A percentile compares a stretch with the other conserved stretches of the same genome.
phyloP scores from a whole-genome alignment of 208 protist genomes.

The Herpetomonas tarakana region DNA sequence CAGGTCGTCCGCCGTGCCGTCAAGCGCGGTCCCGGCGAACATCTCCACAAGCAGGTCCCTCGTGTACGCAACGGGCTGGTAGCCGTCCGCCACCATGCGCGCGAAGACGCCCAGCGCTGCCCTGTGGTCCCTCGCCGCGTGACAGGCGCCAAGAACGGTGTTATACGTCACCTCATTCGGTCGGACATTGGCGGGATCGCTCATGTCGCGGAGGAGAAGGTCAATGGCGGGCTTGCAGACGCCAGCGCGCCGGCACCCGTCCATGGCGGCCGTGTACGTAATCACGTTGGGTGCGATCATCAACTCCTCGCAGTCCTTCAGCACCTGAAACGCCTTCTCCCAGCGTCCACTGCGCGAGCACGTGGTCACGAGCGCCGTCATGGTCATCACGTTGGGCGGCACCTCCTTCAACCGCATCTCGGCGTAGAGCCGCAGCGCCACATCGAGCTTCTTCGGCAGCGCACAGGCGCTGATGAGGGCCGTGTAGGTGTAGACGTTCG shows the following conservation, averaged over 20 bases:
- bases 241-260: constrained; percentile 74
- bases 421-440: constrained; percentile 66
- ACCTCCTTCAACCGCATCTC: constrained; percentile 73
- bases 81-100: constrained; percentile 75
- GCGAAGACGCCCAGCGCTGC: constrained; percentile 73
- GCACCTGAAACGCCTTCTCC: constrained; percentile 65
- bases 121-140: constrained; percentile 35
- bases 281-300: constrained; percentile 80
- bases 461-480: constrained; percentile 76
- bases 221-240: constrained; percentile 60
- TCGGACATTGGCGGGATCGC: constrained; percentile 40
- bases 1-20: constrained; percentile 64
- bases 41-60: constrained; percentile 38
- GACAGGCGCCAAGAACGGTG: constrained; percentile 70
- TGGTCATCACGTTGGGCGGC: constrained; percentile 76
- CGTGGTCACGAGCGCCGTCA: constrained; percentile 66
- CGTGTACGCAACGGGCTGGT: constrained; percentile 72
- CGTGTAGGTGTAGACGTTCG: constrained; percentile 91
- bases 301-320: constrained; percentile 76
- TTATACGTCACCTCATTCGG: constrained; percentile 90
- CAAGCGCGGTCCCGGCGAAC: constrained; percentile 52
- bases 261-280: constrained; percentile 89
- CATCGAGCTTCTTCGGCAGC: constrained; percentile 37
- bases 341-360: constrained; percentile 64
- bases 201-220: constrained; percentile 56